Evolutionary conservation across 106 monocot species (phyloP).

Genomic region (Dendrobium catenatum): DNA sequence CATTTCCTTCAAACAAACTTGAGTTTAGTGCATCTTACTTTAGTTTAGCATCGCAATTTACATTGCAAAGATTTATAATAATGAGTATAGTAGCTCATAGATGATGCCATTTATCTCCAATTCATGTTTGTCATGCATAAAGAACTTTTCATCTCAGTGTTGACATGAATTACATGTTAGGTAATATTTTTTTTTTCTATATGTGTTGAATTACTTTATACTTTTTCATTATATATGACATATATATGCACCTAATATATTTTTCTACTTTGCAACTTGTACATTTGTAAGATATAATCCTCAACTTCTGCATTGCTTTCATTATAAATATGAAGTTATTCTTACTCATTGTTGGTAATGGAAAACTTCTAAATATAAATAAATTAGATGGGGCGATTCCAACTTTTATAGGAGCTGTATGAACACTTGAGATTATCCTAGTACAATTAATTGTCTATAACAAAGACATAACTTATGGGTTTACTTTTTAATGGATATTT

Average conservation of each 20-base stretch:
- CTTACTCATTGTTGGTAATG: not conserved
- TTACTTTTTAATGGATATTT: not conserved
- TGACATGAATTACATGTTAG: too few relatives aligned
- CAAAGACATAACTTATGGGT: slow-evolving; percentile 1
- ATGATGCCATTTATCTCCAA: too few relatives aligned
- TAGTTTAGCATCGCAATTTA: too few relatives aligned
- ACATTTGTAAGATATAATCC: slow-evolving; percentile 39
- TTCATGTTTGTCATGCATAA: too few relatives aligned
- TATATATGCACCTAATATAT: slow-evolving; percentile 13
- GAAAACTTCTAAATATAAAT: slow-evolving; percentile 19
- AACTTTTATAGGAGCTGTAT: slow-evolving; percentile 6
- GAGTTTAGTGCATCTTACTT: too few relatives aligned
- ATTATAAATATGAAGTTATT: slow-evolving; percentile 2
- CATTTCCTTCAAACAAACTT: too few relatives aligned
- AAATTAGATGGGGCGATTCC: slow-evolving; percentile 15
- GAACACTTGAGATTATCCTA: slow-evolving; percentile 9
- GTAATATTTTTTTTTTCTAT: too few relatives aligned
- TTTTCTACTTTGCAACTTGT: slow-evolving; percentile 14
- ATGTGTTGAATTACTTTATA: too few relatives aligned
- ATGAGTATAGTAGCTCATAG: too few relatives aligned
- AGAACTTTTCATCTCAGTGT: too few relatives aligned
- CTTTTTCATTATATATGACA: too few relatives aligned
- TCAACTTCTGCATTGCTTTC: not conserved
- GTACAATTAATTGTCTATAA: not conserved
- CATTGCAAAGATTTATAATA: too few relatives aligned